These are phyloP conservation scores for Penicillium mononematosum DNA, from an alignment of 495 filamentous ascomycete species.

Conservation along the genomic window DNA sequence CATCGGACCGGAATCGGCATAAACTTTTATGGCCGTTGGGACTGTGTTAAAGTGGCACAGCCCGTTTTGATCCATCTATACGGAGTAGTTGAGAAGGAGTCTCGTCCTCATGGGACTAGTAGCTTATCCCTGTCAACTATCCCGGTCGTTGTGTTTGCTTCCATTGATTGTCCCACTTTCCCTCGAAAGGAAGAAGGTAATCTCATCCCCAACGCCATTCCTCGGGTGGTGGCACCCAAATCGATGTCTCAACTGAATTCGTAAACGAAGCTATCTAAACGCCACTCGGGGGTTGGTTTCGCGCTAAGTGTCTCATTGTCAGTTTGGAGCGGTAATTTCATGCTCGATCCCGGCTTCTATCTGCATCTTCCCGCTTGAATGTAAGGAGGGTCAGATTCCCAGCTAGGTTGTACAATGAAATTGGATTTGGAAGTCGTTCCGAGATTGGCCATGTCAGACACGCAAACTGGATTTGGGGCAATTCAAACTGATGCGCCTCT, in stretches of 20 bases:
- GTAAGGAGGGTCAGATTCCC: background rate
- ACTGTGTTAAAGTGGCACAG: background rate
- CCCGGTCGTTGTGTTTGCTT: no score
- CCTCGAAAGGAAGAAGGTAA: no score
- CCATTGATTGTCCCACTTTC: no score
- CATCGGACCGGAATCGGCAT: background rate
- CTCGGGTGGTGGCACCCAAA: background rate
- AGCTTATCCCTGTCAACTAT: no score
- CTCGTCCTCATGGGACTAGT: no score
- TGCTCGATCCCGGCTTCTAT: background rate
- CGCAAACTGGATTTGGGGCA: no score
- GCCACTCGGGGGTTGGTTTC: background rate
- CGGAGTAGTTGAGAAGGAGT: no score
- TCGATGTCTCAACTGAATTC: background rate
- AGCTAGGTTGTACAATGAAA: background rate
- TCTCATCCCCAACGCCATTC: background rate
- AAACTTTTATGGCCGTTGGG: background rate
- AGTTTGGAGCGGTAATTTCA: no score
- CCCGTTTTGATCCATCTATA: background rate
- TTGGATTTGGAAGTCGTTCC: background rate
- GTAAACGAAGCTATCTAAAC: no score
- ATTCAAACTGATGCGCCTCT: no score
- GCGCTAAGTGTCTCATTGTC: background rate
- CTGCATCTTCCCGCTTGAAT: background rate
- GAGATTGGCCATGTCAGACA: background rate